phyloP scores from a whole-genome alignment of 1,139 yeast genomes.

The Blastobotrys proliferans region DNA sequence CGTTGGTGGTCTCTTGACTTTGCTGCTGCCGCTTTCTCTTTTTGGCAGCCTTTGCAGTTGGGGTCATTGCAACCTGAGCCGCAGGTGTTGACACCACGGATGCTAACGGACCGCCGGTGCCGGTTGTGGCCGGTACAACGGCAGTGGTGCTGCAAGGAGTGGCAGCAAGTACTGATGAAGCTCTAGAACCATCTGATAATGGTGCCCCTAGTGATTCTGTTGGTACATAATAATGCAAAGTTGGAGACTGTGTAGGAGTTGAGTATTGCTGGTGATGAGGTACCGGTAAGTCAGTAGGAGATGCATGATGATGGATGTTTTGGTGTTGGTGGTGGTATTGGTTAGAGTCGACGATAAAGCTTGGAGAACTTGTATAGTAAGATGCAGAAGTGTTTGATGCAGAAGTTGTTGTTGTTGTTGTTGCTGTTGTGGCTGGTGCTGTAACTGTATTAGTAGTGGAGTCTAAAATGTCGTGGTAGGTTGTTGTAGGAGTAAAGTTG shows the following conservation, averaged over 20 bases:
- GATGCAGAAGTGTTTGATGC: too few relatives aligned
- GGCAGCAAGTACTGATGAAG: not conserved
- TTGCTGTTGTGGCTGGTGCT: not conserved
- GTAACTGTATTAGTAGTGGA: not conserved
- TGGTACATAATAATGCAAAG: not conserved
- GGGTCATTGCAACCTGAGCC: not conserved
- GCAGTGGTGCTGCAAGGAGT: not conserved
- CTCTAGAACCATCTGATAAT: not conserved
- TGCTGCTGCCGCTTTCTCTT: not conserved
- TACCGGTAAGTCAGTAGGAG: not conserved
- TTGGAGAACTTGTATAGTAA: too few relatives aligned
- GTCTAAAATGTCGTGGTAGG: not conserved
- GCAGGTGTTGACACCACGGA: not conserved
- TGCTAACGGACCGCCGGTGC: not conserved
- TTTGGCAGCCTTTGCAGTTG: not conserved
- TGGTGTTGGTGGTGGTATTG: conserved; percentile 6
- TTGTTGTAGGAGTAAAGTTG: not conserved
- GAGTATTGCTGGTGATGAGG: too few relatives aligned
- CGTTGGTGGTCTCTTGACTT: not conserved
- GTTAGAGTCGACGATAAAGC: not conserved
- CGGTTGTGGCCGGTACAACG: not conserved
- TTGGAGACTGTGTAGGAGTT: not conserved
- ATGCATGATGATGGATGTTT: not conserved
- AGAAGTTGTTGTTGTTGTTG: not conserved
- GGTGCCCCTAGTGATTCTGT: not conserved